Conservation (phyloP, 2,329 filamentous ascomycete genomes). For the Aspergillus sp. region DNA sequence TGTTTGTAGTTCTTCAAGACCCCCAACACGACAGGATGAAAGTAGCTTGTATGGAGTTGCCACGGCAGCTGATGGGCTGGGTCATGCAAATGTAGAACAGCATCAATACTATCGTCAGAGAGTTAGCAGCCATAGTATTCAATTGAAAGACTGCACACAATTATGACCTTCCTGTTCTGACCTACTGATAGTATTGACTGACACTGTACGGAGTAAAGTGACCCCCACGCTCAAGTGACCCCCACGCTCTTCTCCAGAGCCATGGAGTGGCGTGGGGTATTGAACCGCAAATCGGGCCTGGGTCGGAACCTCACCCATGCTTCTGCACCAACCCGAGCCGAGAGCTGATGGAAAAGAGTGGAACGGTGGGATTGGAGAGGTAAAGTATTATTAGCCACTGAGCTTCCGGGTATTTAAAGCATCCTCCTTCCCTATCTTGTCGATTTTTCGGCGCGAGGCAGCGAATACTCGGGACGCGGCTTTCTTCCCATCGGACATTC, state of each 20-base stretch:
- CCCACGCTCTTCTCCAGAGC: conserved; percentile 13
- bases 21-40: too few relatives aligned
- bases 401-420: conserved; percentile 11
- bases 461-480: conserved; percentile 1
- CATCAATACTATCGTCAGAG: too few relatives aligned
- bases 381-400: conserved; percentile 4
- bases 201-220: background rate
- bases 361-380: conserved; percentile 7
- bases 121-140: too few relatives aligned
- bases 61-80: too few relatives aligned
- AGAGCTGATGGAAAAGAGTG: conserved; percentile 8
- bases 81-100: too few relatives aligned
- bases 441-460: background rate
- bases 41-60: too few relatives aligned
- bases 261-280: conserved; percentile 15
- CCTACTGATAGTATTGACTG: too few relatives aligned
- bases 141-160: too few relatives aligned
- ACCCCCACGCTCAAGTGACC: conserved; percentile 10
- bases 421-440: background rate
- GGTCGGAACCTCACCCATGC: background rate
- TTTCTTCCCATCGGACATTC: conserved; percentile 15
- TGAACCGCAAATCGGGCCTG: conserved; percentile 4
- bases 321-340: conserved; percentile 12
- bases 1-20: too few relatives aligned
- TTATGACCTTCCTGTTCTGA: too few relatives aligned